These are phyloP conservation scores for Starmerella khaoyaiensis DNA, from an alignment of 805 yeast species.

Conservation along the genomic window DNA sequence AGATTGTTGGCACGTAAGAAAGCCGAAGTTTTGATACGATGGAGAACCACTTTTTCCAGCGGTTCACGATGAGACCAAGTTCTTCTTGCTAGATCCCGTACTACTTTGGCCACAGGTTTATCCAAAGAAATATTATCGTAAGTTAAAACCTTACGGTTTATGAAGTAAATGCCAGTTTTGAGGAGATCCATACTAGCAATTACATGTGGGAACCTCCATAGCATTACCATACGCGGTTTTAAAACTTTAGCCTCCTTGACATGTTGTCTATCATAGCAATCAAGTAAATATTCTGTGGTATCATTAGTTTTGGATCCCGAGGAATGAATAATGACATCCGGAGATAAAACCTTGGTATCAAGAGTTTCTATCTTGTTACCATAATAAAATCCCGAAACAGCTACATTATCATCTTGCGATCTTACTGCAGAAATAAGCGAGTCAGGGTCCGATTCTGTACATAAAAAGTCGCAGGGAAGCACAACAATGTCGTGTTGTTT, in stretches of 20 bases:
- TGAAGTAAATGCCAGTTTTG: constrained; percentile 60
- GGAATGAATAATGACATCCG: constrained; percentile 41
- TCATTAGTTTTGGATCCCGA: constrained; percentile 6
- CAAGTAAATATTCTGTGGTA: constrained; percentile 40
- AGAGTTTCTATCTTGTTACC: constrained; percentile 59
- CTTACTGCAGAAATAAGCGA: constrained; percentile 73
- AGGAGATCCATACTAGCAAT: constrained; percentile 64
- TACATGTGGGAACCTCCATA: constrained; percentile 76
- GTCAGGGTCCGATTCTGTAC: constrained; percentile 86
- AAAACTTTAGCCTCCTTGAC: constrained; percentile 61
- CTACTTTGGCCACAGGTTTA: constrained; percentile 30
- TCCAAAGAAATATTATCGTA: constrained; percentile 30
- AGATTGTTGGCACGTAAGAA: constrained; percentile 71
- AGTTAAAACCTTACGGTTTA: constrained; percentile 41
- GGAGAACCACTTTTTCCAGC: constrained; percentile 53
- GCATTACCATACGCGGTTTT: constrained; percentile 68
- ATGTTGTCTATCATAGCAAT: constrained; percentile 53
- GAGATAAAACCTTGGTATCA: constrained; percentile 61
- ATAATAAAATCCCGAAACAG: constrained; percentile 62
- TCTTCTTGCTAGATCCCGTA: constrained; percentile 79
- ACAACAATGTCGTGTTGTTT: constrained; percentile 49
- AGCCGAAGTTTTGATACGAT: constrained; percentile 36
- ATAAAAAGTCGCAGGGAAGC: constrained; percentile 86
- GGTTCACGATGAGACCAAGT: constrained; percentile 69
- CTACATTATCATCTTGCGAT: constrained; percentile 49